Evolutionary conservation across 2,329 filamentous ascomycete genomes (phyloP).

Genomic region (Annulohypoxylon truncatum): DNA sequence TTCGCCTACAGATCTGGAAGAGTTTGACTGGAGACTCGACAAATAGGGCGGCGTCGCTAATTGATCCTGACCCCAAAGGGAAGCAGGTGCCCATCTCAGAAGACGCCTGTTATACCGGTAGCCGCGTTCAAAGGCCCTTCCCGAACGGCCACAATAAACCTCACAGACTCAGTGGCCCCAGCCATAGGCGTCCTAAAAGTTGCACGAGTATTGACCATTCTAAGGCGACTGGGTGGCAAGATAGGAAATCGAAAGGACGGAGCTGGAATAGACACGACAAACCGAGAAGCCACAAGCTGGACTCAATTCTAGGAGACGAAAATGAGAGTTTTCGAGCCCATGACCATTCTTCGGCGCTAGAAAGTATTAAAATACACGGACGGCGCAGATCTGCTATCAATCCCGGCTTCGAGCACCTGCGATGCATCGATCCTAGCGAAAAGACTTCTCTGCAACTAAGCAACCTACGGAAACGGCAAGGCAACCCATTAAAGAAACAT

Average conservation of each 20-base stretch:
- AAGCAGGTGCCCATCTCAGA: neutral
- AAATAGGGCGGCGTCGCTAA: neutral
- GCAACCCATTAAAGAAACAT: neutral
- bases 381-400: neutral
- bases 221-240: neutral
- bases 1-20: conserved; percentile 18
- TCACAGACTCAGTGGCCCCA: neutral
- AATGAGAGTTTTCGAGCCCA: neutral
- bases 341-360: neutral
- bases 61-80: neutral
- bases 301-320: neutral
- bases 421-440: neutral
- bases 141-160: neutral
- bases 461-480: neutral
- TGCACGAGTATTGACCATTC: neutral
- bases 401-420: neutral
- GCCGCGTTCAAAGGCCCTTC: neutral
- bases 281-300: neutral
- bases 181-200: neutral
- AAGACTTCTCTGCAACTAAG: neutral
- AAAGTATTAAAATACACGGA: neutral
- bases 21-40: conserved; percentile 5
- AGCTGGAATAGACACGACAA: neutral
- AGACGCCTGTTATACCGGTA: neutral
- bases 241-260: neutral